These are phyloP conservation scores for Cladorrhinum sp. DNA, from an alignment of 2,329 filamentous ascomycete genomes.

Conservation along the genomic window DNA sequence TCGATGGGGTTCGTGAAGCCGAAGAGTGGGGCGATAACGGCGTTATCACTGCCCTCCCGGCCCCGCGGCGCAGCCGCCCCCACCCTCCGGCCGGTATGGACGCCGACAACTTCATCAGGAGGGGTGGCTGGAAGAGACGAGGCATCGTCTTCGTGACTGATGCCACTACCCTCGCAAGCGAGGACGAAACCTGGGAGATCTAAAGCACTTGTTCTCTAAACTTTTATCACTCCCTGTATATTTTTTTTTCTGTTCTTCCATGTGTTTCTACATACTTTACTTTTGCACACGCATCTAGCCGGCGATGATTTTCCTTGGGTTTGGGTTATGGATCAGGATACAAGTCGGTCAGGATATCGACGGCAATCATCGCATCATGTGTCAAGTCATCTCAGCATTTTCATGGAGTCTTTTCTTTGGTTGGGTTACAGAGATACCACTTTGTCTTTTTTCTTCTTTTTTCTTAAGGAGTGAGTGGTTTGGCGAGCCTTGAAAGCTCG, in stretches of 20 bases:
- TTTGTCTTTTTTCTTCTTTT: conserved; percentile 3
- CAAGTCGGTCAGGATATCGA: not conserved
- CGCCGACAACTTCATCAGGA: conserved; percentile 31
- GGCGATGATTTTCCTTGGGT: not conserved
- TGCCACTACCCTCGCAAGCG: conserved; percentile 21
- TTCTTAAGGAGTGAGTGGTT: not conserved
- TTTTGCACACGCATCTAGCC: not conserved
- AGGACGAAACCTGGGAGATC: conserved; percentile 29
- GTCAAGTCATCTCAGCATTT: not conserved
- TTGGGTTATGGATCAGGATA: not conserved
- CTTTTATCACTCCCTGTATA: not conserved
- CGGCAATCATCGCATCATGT: not conserved
- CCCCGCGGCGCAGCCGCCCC: not conserved
- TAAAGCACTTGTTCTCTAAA: conserved; percentile 7
- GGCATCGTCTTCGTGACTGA: conserved; percentile 34
- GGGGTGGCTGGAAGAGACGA: conserved; percentile 37
- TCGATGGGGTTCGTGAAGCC: conserved; percentile 1
- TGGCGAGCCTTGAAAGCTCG: not conserved
- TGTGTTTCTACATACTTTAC: not conserved
- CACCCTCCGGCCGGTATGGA: conserved; percentile 14
- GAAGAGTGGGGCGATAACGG: conserved; percentile 9
- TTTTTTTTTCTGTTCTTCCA: not conserved
- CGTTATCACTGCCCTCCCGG: conserved; percentile 5
- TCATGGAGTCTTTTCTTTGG: not conserved
- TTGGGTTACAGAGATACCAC: conserved; percentile 9